Evolutionary conservation across 2,329 filamentous ascomycete genomes (phyloP), one percentile per base, ranked within the genome.

Genomic region (Sphaceloma murrayae): DNA sequence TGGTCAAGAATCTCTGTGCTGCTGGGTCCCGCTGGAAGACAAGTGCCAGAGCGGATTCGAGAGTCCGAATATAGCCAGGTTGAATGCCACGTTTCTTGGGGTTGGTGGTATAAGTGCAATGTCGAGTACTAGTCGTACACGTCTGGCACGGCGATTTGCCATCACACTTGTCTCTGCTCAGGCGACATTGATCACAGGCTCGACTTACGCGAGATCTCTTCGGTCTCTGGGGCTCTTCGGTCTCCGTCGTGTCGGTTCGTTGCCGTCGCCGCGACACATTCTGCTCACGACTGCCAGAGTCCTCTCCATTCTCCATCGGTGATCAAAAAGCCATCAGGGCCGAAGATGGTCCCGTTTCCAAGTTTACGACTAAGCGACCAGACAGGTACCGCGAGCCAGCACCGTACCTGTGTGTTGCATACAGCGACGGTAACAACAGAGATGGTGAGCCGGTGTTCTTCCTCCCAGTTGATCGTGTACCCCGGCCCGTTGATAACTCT

Each of bases 31-130:
- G 73, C 48, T 76, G 71, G 48, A 85, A 80, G 1, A 82, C 63
- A 67, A 78, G 78, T 9, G 78, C 79, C 45, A 83, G 68, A 7
- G 79, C 73, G 32, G 82, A 61, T 59, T 88, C 83, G 13, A 88
- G 67, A 0, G 80, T 81, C 24, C 82, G 74, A 45, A 88, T 80
- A 56, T 87, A 86, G 11, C 84, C 83, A n/a, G 83, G 83, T 53
- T 82, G 82, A 8, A 88, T 76, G 3, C 84, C 83, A 50, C 83
- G 72, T 59, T 86, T 86, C 62, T 85, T 85, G 5, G 80, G 77
- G 44, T 77, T 78, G 44, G 80, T 73, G 49, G 81, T 77, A 58
- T 87, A 88, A 11, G 79, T 78, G 59, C 84, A 88, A 24, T 68
- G 60, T 38, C 82, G 70, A 44, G 73, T 75, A 48, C 80, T 74